Evolutionary conservation across 352 stramenopile species (phyloP).

Genomic region (Phytophthora idaei): DNA sequence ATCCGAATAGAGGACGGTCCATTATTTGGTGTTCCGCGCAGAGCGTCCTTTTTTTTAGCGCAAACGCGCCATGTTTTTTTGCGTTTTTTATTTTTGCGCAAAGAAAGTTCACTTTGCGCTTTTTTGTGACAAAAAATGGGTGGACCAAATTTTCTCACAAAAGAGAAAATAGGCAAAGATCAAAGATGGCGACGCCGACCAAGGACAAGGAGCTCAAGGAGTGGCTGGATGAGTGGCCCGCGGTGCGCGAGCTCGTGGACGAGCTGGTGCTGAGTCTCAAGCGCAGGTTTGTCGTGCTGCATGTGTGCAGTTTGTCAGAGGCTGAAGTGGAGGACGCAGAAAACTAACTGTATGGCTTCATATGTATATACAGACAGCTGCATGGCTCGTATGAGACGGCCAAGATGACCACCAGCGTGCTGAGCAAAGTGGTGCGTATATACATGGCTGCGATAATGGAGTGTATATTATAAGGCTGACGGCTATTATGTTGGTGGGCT

Average conservation of each 20-base stretch:
- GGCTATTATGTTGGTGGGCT: background rate
- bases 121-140: background rate
- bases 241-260: constrained; percentile 69
- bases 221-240: constrained; percentile 82
- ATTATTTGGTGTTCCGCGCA: too few species aligned
- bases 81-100: too few species aligned
- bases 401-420: constrained; percentile 75
- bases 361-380: constrained; percentile 55
- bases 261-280: constrained; percentile 84
- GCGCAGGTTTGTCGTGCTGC: constrained; percentile 48
- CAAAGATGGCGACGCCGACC: constrained; percentile 22
- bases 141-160: background rate
- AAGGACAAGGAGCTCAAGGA: constrained; percentile 49
- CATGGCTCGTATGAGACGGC: constrained; percentile 82
- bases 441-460: background rate
- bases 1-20: too few species aligned
- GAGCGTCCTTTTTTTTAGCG: too few species aligned
- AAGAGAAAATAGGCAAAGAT: background rate
- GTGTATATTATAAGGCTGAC: constrained; percentile 13
- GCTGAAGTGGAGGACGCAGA: too few species aligned
- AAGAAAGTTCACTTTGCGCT: too few species aligned
- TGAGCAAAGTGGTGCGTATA: constrained; percentile 72
- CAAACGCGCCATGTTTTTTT: too few species aligned
- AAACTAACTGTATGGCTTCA: constrained; percentile 10
- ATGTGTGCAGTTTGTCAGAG: background rate